These are phyloP conservation scores for Nematodospora valgi DNA, from an alignment of 805 yeast species.

Conservation along the genomic window DNA sequence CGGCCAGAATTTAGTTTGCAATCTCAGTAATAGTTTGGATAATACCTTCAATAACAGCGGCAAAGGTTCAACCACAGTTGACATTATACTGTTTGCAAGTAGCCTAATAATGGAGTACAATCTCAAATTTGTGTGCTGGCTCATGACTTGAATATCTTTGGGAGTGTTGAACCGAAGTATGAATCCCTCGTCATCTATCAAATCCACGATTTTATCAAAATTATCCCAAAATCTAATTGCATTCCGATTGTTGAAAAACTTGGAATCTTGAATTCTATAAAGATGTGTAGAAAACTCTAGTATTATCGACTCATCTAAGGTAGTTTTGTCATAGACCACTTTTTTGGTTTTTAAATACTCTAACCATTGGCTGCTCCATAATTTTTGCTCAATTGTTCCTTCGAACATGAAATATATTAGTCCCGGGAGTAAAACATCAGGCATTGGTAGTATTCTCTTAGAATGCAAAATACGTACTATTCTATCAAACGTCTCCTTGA, in stretches of 20 bases:
- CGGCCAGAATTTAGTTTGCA: slow-evolving; percentile 52
- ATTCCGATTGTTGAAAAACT: slow-evolving; percentile 38
- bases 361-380: slow-evolving; percentile 40
- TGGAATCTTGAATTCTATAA: slow-evolving; percentile 51
- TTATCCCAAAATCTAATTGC: slow-evolving; percentile 50
- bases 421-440: slow-evolving; percentile 40
- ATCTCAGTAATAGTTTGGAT: slow-evolving; percentile 37
- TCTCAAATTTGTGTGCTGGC: slow-evolving; percentile 25
- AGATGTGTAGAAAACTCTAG: slow-evolving; percentile 58
- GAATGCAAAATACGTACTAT: slow-evolving; percentile 1
- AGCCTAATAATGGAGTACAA: slow-evolving; percentile 38
- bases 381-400: slow-evolving; percentile 44
- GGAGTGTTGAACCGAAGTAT: slow-evolving; percentile 24
- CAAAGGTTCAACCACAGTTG: slow-evolving; percentile 46
- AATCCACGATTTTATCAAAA: slow-evolving; percentile 31
- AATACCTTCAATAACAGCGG: slow-evolving; percentile 57
- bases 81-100: slow-evolving; percentile 50
- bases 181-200: slow-evolving; percentile 33
- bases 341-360: background rate
- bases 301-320: slow-evolving; percentile 28
- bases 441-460: slow-evolving; percentile 3
- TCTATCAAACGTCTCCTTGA: slow-evolving; percentile 1
- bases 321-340: slow-evolving; percentile 5
- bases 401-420: slow-evolving; percentile 51
- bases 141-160: slow-evolving; percentile 25